phyloP scores from a whole-genome alignment of 129 eudicot genomes.

The Solidago caesia region DNA sequence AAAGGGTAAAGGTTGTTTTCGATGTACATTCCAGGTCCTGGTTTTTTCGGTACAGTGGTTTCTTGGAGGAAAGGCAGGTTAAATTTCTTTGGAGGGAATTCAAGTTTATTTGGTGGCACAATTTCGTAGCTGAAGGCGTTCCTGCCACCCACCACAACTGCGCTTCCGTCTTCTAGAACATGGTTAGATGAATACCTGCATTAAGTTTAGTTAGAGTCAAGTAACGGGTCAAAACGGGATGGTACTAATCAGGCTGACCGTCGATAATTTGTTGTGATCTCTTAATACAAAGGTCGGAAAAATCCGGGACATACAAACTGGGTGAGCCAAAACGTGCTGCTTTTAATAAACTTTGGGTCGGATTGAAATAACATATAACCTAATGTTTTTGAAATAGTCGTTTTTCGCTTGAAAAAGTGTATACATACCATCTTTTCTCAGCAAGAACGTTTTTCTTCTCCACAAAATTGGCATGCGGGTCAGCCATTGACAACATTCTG shows the following conservation, averaged over 20 bases:
- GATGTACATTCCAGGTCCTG: conserved; percentile 33
- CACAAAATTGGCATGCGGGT: conserved; percentile 43
- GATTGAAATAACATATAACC: not conserved
- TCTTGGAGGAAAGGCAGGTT: conserved; percentile 53
- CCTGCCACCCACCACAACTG: conserved; percentile 69
- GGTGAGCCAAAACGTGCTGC: not conserved
- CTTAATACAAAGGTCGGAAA: too few species aligned
- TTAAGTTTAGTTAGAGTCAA: not conserved
- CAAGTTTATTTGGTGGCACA: conserved; percentile 33
- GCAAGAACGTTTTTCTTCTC: conserved; percentile 46
- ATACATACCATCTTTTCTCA: conserved; percentile 56
- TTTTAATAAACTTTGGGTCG: not conserved
- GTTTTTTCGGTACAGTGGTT: conserved; percentile 43
- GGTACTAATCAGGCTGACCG: not conserved
- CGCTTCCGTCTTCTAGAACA: conserved; percentile 60
- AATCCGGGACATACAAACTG: not conserved
- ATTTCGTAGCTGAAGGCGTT: conserved; percentile 55
- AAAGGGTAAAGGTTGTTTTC: conserved; percentile 45
- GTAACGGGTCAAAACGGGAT: not conserved
- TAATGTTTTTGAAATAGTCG: not conserved
- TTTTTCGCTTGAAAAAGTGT: not conserved
- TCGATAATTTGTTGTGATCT: not conserved
- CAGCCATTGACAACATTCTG: conserved; percentile 35
- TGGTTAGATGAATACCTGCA: conserved; percentile 66
- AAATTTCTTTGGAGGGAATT: conserved; percentile 31